Conservation (phyloP, 208 protist species). For the Crithidia mellificae region DNA sequence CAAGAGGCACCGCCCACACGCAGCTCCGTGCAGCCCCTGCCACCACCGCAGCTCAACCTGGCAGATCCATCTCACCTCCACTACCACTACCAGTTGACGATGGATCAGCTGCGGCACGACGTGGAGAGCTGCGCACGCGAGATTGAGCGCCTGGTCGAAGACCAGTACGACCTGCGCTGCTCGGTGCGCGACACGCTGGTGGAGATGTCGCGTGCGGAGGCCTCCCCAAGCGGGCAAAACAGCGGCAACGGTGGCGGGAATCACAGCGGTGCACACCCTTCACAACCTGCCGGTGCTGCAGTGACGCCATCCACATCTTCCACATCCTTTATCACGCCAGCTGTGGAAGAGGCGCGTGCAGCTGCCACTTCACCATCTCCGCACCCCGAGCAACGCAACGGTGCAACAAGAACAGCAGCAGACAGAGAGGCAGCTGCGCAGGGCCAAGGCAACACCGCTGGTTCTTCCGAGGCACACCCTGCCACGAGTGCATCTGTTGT, state of each 20-base stretch:
- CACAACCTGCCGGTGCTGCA: no score
- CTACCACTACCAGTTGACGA: not conserved
- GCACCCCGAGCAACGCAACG: no score
- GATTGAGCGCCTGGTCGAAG: slow-evolving; percentile 39
- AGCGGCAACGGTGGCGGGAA: no score
- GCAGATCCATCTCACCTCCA: not conserved
- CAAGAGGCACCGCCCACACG: not conserved
- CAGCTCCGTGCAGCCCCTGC: not conserved
- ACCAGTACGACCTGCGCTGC: slow-evolving; percentile 30
- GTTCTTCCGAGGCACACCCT: not conserved
- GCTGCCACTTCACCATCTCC: no score
- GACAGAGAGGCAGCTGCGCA: no score
- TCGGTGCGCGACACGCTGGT: slow-evolving; percentile 7
- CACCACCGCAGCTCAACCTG: not conserved
- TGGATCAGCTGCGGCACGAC: slow-evolving; percentile 35
- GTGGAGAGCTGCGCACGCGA: slow-evolving; percentile 32
- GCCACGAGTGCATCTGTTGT: not conserved
- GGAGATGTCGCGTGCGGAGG: no score
- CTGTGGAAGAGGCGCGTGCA: no score
- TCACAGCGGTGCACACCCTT: not conserved
- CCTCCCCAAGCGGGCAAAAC: no score
- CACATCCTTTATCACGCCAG: no score
- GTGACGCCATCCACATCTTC: no score
- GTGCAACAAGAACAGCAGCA: no score
- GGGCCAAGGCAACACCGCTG: not conserved